phyloP scores from a whole-genome alignment of 2,329 filamentous ascomycete genomes.

The Alternaria panax region DNA sequence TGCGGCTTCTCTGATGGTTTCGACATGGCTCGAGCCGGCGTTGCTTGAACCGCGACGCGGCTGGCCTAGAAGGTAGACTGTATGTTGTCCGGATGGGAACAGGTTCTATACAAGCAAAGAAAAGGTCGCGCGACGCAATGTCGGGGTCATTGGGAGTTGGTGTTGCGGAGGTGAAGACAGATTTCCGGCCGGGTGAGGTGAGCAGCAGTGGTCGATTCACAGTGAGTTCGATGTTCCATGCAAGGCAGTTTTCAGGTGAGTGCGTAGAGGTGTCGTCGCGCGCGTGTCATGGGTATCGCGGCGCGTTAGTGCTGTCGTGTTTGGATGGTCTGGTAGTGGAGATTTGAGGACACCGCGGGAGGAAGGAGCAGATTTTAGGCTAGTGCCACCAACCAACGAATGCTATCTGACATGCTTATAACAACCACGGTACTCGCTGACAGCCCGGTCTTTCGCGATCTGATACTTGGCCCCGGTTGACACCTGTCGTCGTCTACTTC shows the following conservation, averaged over 20 bases:
- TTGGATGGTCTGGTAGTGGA: constrained; percentile 26
- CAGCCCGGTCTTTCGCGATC: constrained; percentile 22
- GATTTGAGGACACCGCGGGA: constrained; percentile 29
- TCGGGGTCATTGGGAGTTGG: constrained; percentile 43
- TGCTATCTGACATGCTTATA: constrained; percentile 11
- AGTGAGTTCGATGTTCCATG: constrained; percentile 38
- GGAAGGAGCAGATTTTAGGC: constrained; percentile 33
- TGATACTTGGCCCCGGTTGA: constrained; percentile 10
- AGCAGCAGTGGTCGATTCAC: constrained; percentile 24
- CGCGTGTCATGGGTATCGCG: constrained; percentile 20
- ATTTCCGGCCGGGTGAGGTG: constrained; percentile 15
- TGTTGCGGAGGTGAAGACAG: constrained; percentile 24
- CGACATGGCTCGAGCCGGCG: constrained; percentile 25
- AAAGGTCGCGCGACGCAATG: constrained; percentile 26
- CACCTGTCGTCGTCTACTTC: constrained; percentile 7
- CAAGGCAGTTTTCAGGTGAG: constrained; percentile 29
- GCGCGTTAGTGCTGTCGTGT: constrained; percentile 25
- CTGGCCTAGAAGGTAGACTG: not conserved
- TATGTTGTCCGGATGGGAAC: not conserved
- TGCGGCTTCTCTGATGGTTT: constrained; percentile 28
- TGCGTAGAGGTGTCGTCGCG: constrained; percentile 6
- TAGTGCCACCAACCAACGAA: constrained; percentile 15
- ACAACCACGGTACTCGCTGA: constrained; percentile 12
- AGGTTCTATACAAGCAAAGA: constrained; percentile 32
- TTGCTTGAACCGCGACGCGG: constrained; percentile 12